Evolutionary conservation across 2,329 filamentous ascomycete genomes (phyloP).

Genomic region (Grosmannia serpens): DNA sequence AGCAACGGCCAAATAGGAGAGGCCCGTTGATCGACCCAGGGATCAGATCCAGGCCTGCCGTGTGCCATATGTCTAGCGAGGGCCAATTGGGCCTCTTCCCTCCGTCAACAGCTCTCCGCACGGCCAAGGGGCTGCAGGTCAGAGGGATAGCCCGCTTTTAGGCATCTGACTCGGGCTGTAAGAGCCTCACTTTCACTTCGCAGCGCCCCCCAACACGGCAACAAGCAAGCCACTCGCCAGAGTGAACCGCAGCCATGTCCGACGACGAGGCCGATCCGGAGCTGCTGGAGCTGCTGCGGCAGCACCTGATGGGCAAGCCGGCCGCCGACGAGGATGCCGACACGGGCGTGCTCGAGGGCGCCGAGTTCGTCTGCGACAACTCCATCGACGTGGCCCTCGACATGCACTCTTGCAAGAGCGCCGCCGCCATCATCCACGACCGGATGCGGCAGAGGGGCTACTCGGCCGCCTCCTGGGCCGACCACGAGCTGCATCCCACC

Average conservation of each 20-base stretch:
- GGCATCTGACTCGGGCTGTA: no score
- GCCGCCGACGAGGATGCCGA: constrained; percentile 50
- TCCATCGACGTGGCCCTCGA: constrained; percentile 85
- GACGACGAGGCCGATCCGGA: constrained; percentile 88
- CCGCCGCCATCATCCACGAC: constrained; percentile 65
- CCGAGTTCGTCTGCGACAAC: constrained; percentile 83
- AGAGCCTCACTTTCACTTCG: no score
- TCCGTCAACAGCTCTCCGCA: background rate
- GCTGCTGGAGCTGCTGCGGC: constrained; percentile 72
- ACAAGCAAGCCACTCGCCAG: background rate
- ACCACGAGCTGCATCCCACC: constrained; percentile 84
- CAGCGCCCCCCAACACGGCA: no score
- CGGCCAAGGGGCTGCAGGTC: no score
- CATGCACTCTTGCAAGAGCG: constrained; percentile 69
- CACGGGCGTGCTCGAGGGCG: constrained; percentile 70
- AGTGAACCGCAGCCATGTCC: constrained; percentile 46
- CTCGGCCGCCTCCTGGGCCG: constrained; percentile 74
- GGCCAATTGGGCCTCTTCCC: background rate
- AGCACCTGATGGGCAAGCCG: constrained; percentile 57
- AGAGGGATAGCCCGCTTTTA: no score
- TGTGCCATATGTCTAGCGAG: background rate
- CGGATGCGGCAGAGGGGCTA: constrained; percentile 79
- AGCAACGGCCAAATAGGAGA: background rate
- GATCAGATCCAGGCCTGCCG: no score
- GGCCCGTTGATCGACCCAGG: background rate